Percentiles rank a stretch among this genome's conserved stretches.
Evolutionary conservation across 2,329 filamentous ascomycete species (phyloP).

Genomic region (Beauveria sp.): DNA sequence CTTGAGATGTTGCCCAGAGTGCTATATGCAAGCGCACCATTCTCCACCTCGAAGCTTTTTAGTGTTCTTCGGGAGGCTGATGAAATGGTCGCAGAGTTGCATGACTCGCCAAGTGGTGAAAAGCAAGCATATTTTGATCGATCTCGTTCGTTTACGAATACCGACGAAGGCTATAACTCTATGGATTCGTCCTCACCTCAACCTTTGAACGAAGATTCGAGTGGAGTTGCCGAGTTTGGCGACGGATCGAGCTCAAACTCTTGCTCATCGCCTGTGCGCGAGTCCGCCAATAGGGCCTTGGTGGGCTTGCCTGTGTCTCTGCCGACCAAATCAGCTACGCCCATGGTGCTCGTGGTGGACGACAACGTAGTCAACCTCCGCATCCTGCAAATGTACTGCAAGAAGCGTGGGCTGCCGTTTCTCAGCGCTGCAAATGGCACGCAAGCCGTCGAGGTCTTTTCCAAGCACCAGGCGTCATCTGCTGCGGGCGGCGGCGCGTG

Average conservation of each 20-base stretch:
- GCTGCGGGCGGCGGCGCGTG: constrained; percentile 7
- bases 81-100: neutral
- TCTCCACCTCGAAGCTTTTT: neutral
- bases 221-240: neutral
- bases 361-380: constrained; percentile 42
- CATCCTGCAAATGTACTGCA: constrained; percentile 39
- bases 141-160: neutral
- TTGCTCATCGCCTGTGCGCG: neutral
- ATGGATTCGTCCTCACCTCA: neutral
- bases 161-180: neutral
- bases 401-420: constrained; percentile 33
- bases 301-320: neutral
- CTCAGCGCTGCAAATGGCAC: constrained; percentile 34
- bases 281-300: neutral
- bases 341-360: constrained; percentile 33
- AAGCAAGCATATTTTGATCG: neutral
- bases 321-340: constrained; percentile 7
- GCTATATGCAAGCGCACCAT: neutral
- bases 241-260: neutral
- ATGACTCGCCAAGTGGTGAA: neutral
- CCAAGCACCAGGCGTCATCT: constrained; percentile 14
- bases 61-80: neutral
- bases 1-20: neutral
- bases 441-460: constrained; percentile 31
- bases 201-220: neutral